Evolutionary conservation across 2,329 filamentous ascomycete genomes (phyloP), one percentile per base, ranked within the genome.

Genomic region (Xylaria digitata): DNA sequence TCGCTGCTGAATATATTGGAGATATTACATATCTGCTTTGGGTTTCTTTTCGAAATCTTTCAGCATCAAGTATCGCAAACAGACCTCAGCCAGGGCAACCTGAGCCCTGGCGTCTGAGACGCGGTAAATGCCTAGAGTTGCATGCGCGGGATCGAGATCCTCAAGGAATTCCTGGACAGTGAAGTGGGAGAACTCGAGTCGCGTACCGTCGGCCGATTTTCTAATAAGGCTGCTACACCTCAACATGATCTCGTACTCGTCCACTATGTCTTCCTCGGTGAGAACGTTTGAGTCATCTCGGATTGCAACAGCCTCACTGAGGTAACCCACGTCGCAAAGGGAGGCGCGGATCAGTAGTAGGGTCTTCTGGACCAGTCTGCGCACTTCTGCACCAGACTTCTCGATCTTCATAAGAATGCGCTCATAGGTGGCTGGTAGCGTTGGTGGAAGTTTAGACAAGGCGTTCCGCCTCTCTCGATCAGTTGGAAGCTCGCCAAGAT

Each of bases 181-280:
- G 43, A 54, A 68, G 40, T 70, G 68, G 9, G 68, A 52, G 37
- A 70, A 66, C n/a, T 68, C 68, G 34, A 68, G 57, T 4, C 1
- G 1, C 19, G 6, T 32, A 1, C 59, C 48, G 17, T 70, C 58
- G 3, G 21, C 19, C 2, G 58, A 59, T 23, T 61, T 70, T 34
- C 66, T 48, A 42, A 70, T 61, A 11, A 70, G 56, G 26, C 68
- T 70, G 59, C 65, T 68, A 43, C 65, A 70, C n/a, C 32, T 19
- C 9, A 43, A 40, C 48, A 52, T 63, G 8, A 70, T 64, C n/a
- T 66, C 62, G 17, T 61, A 53, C 48, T 57, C 66, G n/a, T 63
- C 58, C 6, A 70, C 48, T 9, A 58, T 37, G 13, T 68, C 59
- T 7, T 65, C 65, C 11, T 49, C 34, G 4, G 45, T 50, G 19